These are phyloP conservation scores for Alternaria triticimaculans DNA, from an alignment of 2,329 filamentous ascomycete genomes.

Conservation along the genomic window DNA sequence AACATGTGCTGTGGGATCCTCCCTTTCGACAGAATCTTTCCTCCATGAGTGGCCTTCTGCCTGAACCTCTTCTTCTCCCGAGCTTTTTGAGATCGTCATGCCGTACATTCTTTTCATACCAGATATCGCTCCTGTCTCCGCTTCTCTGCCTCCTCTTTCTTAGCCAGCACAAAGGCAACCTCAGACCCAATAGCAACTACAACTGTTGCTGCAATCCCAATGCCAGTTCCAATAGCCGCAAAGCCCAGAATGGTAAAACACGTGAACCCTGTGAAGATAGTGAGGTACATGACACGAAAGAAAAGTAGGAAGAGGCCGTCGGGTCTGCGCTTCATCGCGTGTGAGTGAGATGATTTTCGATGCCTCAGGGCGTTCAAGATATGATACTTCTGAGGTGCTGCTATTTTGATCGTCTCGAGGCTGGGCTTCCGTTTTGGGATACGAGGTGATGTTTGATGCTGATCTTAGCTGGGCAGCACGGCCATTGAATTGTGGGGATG, in stretches of 20 bases:
- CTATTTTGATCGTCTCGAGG: conserved; percentile 1
- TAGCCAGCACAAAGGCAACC: conserved; percentile 13
- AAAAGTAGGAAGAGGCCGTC: conserved; percentile 20
- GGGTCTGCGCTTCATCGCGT: conserved; percentile 7
- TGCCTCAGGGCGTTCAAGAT: not conserved
- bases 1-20: not conserved
- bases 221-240: conserved; percentile 13
- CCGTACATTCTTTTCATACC: not conserved
- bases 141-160: conserved; percentile 8
- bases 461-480: conserved; percentile 6
- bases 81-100: not conserved
- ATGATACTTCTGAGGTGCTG: not conserved
- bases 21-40: not conserved
- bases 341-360: not conserved
- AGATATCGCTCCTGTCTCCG: conserved; percentile 10
- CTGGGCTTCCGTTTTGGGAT: conserved; percentile 1
- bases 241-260: conserved; percentile 22
- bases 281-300: conserved; percentile 21
- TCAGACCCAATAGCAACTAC: conserved; percentile 18
- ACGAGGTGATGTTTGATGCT: conserved; percentile 7
- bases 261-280: conserved; percentile 18
- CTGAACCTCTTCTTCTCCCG: not conserved
- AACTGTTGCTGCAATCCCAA: conserved; percentile 16
- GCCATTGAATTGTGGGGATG: conserved; percentile 6
- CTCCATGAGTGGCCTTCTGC: no score